Evolutionary conservation across 768 basidiomycete genomes (phyloP), one percentile per base, ranked within the genome.

Genomic region (Kwoniella botswanensis): DNA sequence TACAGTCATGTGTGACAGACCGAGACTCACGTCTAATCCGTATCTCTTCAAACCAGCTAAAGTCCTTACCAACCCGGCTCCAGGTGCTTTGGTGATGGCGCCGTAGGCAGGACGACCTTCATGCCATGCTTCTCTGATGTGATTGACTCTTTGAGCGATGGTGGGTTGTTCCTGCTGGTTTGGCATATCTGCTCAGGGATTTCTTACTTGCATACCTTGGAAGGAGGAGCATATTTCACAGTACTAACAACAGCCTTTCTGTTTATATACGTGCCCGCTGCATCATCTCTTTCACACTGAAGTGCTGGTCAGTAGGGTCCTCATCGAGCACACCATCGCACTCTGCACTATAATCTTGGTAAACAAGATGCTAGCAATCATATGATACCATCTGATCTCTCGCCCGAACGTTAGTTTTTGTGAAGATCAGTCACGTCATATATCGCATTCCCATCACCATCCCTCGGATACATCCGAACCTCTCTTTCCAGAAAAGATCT

Each of bases 61-160:
- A 11, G 63, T 65, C 24, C 69, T 26, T 2, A 65, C 56, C 21
- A 71, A 15, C 42, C 63, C 57, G 24, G 43, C 24, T 7, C 69
- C 63, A 18, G 69, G 69, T 9, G 69, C 64, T 60, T 71, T 71
- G n/a, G 63, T 65, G 55, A 71, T 71, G 17, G 65, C 56, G 7
- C 69, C 69, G 52, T 50, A 71, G 7, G 69, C 69, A 21, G 69
- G 69, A n/a, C 63, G 52, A 22, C 69, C 69, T 46, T 71, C 63
- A 46, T 57, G 55, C 69, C 69, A 71, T 22, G 63, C 63, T 58
- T 59, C 52, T 22, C 44, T 53, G 46, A 71, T 65, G 1, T 71
- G 69, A 44, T 71, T 71, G 41, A 57, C 55, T 17, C 56, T 63
- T 50, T 71, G 63, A 22, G 69, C 63, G 29, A 57, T 53, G 17